Evolutionary conservation across 1,284 basidiomycete genomes (phyloP), one percentile per base, ranked within the genome.

Genomic region (Microbotryomycetes sp.): DNA sequence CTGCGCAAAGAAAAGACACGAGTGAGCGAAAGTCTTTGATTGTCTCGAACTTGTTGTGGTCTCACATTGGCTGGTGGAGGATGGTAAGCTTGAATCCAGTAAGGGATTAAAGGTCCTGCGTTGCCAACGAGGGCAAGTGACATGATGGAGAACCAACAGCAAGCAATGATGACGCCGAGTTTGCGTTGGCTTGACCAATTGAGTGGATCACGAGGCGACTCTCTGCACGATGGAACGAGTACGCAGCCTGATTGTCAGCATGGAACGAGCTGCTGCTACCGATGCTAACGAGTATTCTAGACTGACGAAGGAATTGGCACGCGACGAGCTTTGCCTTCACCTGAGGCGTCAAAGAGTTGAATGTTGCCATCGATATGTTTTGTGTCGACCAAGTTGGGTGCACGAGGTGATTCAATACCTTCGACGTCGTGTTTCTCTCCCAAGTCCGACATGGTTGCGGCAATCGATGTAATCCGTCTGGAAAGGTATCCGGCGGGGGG

Each of bases 111-210:
- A 7, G 50, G 50, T 26, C 50, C 50, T 9, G 50, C 50, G 16
- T 52, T 52, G 6, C 50, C 50, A n/a, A 52, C 26, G 22, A 52
- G 16, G 23, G 50, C 50, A 6, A 52, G 50, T 6, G 50, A 52
- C 50, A 52, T 52, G 26, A 52, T 52, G 4, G 50, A 52, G 23
- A 52, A 52, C 50, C 50, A 52, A 28, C 50, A 52, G 50, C 50
- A 52, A n/a, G 50, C 26, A n/a, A 31, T n/a, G n/a, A 28, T 52
- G 50, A 52, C 26, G 5, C 26, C 7, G n/a, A 52, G 29, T 28
- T 52, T 52, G 19, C 50, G 50, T 16, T 26, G 26, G n/a, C 19
- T 22, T n/a, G 50, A 52, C 19, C 19, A 52, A 52, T 52, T 52
- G 26, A 52, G 50, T n/a, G 50, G 50, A 26, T 52, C 50, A 9